These are phyloP conservation scores for Rhodotorula toruloides DNA, from an alignment of 768 basidiomycete species.

Conservation along the genomic window DNA sequence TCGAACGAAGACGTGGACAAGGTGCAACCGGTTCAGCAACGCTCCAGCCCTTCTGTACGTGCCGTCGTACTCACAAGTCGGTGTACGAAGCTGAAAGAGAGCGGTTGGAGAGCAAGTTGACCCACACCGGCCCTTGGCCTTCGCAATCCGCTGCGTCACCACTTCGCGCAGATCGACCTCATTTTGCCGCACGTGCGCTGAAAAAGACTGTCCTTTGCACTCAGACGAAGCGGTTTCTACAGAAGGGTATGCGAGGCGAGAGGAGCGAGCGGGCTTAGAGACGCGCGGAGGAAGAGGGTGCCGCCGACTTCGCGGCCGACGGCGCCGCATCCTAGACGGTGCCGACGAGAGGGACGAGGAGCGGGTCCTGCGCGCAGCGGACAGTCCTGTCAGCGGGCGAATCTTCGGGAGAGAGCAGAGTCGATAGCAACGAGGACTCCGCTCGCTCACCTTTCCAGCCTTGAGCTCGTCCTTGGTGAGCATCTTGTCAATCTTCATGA, in stretches of 20 bases:
- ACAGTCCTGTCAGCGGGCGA: too few relatives aligned
- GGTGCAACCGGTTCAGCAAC: too few relatives aligned
- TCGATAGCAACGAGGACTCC: conserved; percentile 45
- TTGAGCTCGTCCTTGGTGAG: conserved; percentile 67
- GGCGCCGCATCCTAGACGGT: conserved; percentile 7
- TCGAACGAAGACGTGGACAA: too few relatives aligned
- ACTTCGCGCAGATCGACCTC: too few relatives aligned
- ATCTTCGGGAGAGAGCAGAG: too few relatives aligned
- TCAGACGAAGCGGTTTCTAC: too few relatives aligned
- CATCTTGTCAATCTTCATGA: conserved; percentile 73
- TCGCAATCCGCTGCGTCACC: too few relatives aligned
- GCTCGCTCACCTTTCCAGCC: conserved; percentile 55
- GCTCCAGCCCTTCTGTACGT: too few relatives aligned
- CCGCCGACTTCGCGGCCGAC: background rate
- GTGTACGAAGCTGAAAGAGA: background rate
- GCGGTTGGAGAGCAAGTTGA: background rate
- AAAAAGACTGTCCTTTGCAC: too few relatives aligned
- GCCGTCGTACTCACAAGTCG: too few relatives aligned
- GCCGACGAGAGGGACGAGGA: conserved; percentile 31
- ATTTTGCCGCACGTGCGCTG: too few relatives aligned
- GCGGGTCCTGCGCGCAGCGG: conserved; percentile 14
- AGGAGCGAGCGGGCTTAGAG: background rate
- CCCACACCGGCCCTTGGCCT: too few relatives aligned
- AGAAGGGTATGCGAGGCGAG: background rate
- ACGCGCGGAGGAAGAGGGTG: background rate